Evolutionary conservation across 2,329 filamentous ascomycete species (phyloP), one percentile per base, ranked within the genome.

Genomic region (Ceratocystis alfenasii): DNA sequence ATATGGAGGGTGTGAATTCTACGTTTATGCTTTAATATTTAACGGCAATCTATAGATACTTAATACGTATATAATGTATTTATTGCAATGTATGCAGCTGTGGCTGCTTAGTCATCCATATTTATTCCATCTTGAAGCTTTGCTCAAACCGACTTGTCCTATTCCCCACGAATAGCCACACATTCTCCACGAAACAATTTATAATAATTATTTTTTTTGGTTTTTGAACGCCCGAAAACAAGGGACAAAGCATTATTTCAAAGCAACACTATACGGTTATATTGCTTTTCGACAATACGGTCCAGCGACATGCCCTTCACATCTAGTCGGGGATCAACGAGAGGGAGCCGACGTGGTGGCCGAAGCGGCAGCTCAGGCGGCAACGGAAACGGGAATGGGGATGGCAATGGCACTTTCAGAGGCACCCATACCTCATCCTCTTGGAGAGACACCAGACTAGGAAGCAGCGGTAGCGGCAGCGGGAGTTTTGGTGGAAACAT

Each of bases 401-500:
- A 12, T 15, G 10, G 22, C n/a, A 6, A 22, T n/a, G 30, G 41
- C 8, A 59, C 53, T 17, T 59, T 33, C 17, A 28, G 63, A 3
- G 36, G 50, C 22, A 44, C 50, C 15, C 63, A 17, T 45, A 46
- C 20, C n/a, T 17, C 53, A 1, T 22, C 36, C 36, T 60, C 63
- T n/a, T 60, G 63, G 63, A 50, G 53, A 17, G 63, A 65, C 44
- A 53, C n/a, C 10, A 36, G 63, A 36, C 41, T 65, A 10, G 53
- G 41, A 10, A 65, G 63, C 53, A 65, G 63, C 41, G 50, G 63
- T 17, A 64, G 46, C 8, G 59, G 17, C 20, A 50, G 46, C 1
- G 36, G 36, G 10, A 36, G 36, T 36, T 12, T 36, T 36, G 8
- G 36, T 4, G 36, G 36, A 10, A 36, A 36, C 10, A 36, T 36